phyloP scores from a whole-genome alignment of 805 yeast species.

The Ogataea populi-albae region DNA sequence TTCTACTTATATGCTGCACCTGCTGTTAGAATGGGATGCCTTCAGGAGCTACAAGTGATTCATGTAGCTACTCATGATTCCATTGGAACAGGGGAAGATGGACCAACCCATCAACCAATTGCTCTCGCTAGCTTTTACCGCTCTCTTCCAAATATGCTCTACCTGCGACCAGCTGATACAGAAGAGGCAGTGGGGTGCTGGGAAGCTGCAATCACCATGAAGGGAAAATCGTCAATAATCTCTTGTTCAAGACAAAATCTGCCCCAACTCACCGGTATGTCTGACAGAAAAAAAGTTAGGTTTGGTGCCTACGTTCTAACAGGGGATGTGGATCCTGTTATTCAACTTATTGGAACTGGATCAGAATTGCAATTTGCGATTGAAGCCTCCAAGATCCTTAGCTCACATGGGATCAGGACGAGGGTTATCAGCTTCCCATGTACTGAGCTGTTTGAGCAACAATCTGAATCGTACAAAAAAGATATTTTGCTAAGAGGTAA shows the following conservation, averaged over 20 bases:
- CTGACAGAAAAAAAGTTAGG: constrained; percentile 74
- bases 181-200: constrained; percentile 83
- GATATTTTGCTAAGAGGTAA: constrained; percentile 85
- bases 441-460: constrained; percentile 83
- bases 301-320: constrained; percentile 88
- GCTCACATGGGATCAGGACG: constrained; percentile 61
- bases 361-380: constrained; percentile 85
- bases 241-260: constrained; percentile 82
- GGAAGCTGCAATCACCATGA: constrained; percentile 57
- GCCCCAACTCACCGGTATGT: constrained; percentile 89
- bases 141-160: constrained; percentile 76
- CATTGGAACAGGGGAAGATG: constrained; percentile 89
- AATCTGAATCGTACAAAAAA: constrained; percentile 75
- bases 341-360: constrained; percentile 79
- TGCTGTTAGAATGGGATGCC: constrained; percentile 80
- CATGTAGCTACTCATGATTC: constrained; percentile 92
- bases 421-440: constrained; percentile 92
- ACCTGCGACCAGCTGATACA: constrained; percentile 92
- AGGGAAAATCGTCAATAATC: constrained; percentile 64
- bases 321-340: constrained; percentile 56
- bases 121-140: constrained; percentile 78
- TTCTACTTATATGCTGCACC: constrained; percentile 81
- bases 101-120: constrained; percentile 91
- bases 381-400: constrained; percentile 74
- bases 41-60: constrained; percentile 76